Base-by-base conservation (phyloP, 2,329 filamentous ascomycete species). In the Pseudopithomyces chartarum region DNA sequence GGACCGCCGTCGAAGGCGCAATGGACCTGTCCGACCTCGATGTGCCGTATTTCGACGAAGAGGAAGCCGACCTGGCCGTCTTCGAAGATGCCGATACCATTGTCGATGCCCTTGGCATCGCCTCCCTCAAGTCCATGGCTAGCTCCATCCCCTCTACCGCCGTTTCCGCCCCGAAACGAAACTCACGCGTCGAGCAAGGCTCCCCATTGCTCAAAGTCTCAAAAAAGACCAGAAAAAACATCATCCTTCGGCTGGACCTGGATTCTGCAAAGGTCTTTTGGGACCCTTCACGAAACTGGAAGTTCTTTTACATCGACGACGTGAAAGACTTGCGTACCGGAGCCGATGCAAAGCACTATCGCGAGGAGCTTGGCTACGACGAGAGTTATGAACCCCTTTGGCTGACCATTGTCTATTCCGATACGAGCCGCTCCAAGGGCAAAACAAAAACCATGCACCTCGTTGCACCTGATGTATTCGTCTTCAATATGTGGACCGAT, bases 251-350 rank as follows among this genome's bases (percentile, higher is more conserved):
- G 51, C 86, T 98, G 22, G 92, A 98, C 67, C 84, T 90, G 22
- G 90, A 94, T 68, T 85, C 90, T 1, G 93, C 90, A 58, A 95
- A 92, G 75, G 90, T 99, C 22, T 90, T 85, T 23, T 98, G 94
- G 94, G 90, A 96, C 74, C 85, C 87, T 45, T 86, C 84, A 8
- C 87, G 91, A 34, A 88, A 90, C 1, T 85, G 87, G 22, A 98
- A 97, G 74, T 87, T 87, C 52, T 90, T 99, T 62, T 96, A 96
- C 74, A 91, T 99, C 60, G 95, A 99, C 69, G 92, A 98, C 73
- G 94, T 99, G 68, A 90, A 91, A 69, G 92, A 97, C 70, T 92
- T 98, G 46, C 88, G 93, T 60, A 87, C 88, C 33, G 92, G 91
- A 17, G 85, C 85, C 12, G 91, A 98, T 71, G 91, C 94, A 17